Percentiles rank a stretch among this genome's conserved stretches.
Evolutionary conservation across 2,329 filamentous ascomycete genomes (phyloP).

Genomic region (Phaeosphaeriaceae sp.): DNA sequence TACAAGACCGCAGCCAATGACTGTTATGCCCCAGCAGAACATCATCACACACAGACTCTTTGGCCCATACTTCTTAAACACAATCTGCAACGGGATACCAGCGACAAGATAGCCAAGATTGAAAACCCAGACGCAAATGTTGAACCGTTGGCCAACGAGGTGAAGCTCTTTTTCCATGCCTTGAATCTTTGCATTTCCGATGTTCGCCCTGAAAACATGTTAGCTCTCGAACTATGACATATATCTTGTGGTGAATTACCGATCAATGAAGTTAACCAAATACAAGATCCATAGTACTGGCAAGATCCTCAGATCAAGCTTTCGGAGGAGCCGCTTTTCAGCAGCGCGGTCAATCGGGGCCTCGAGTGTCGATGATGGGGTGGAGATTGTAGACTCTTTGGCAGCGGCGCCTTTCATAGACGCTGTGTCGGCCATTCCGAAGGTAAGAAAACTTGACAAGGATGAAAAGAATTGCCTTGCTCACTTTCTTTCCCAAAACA

Average conservation of each 20-base stretch:
- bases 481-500: too few relatives aligned
- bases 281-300: slow-evolving; percentile 44
- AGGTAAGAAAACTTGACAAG: background rate
- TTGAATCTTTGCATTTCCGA: slow-evolving; percentile 46
- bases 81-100: slow-evolving; percentile 42
- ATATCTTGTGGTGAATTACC: slow-evolving; percentile 11
- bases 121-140: slow-evolving; percentile 48
- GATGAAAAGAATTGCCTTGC: too few relatives aligned
- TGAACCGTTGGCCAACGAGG: slow-evolving; percentile 46
- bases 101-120: slow-evolving; percentile 47
- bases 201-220: slow-evolving; percentile 24
- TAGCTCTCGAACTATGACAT: background rate
- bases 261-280: slow-evolving; percentile 42
- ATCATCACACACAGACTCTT: slow-evolving; percentile 45
- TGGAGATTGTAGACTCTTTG: slow-evolving; percentile 10
- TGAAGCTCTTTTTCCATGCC: slow-evolving; percentile 45
- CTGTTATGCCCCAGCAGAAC: slow-evolving; percentile 42
- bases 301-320: slow-evolving; percentile 39
- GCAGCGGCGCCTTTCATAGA: slow-evolving; percentile 18
- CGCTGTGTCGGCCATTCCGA: slow-evolving; percentile 7
- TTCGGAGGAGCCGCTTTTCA: slow-evolving; percentile 34
- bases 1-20: slow-evolving; percentile 40
- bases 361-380: slow-evolving; percentile 7
- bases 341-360: slow-evolving; percentile 29
- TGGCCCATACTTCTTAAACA: slow-evolving; percentile 43